Base-by-base conservation (phyloP, 176 grass and related monocot genomes). In the Oryza australiensis region DNA sequence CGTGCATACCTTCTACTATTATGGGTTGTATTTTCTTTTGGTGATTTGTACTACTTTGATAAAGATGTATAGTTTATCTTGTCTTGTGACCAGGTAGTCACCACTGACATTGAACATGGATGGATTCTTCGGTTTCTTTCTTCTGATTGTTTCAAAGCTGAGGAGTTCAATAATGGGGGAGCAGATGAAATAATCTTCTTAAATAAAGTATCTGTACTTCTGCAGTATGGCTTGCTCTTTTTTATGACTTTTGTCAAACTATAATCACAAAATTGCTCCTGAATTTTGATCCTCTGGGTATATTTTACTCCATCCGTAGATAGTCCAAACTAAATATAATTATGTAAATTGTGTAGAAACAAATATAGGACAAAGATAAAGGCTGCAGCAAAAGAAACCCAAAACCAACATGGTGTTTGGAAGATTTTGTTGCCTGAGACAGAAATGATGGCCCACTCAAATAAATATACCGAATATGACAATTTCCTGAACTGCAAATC, bases 31-130 rank as follows among this genome's bases (percentile, higher is more conserved):
- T 18, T 83, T 83, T 63, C 22, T 60, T 83, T 46, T 73, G 32
- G 27, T 74, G 68, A 62, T 74, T 62, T 74, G 68, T 74, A 18
- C 62, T 55, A 37, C 62, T 38, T 18, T 62, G 80, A 74, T 33
- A 46, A 27, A 2, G 86, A 79, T 30, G 34, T n/a, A 5, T 73
- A 48, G 27, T 60, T 79, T 67, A 79, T 68, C 59, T 68, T 73
- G 78, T 66, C 80, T 55, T 0, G 34, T 13, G 42, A 7, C 26
- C 53, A 6, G 2, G 26, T 20, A 62, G 28, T 37, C 76, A 13
- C 15, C 22, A 49, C 53, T 30, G 5, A 3, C n/a, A 22, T 49
- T 53, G 27, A 38, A 41, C 37, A 35, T n/a, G 27, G 11, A 10
- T 26, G 53, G 20, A n/a, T 55, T 22, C 20, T 55, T 55, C n/a